Conservation (phyloP, 495 filamentous ascomycete genomes). For the Lophiotrema nucula region DNA sequence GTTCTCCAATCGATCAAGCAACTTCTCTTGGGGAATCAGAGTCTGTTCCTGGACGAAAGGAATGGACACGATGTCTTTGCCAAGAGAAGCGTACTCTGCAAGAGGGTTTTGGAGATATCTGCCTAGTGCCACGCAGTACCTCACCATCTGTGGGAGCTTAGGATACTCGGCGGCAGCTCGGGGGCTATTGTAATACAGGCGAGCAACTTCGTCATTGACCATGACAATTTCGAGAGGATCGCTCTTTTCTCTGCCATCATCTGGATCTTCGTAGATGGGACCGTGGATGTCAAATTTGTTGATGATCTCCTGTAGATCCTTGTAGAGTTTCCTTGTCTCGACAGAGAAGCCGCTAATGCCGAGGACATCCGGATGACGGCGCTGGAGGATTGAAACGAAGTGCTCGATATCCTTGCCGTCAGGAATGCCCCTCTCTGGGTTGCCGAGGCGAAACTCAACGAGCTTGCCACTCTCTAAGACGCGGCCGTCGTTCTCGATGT, state of each 20-base stretch:
- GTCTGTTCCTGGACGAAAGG: conserved; percentile 87
- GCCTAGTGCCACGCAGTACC: conserved; percentile 85
- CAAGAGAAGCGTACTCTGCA: conserved; percentile 90
- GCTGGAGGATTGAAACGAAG: conserved; percentile 71
- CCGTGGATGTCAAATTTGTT: conserved; percentile 69
- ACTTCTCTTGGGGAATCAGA: conserved; percentile 79
- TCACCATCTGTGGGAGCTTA: conserved; percentile 66
- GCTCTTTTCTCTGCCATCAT: conserved; percentile 59
- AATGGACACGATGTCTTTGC: conserved; percentile 81
- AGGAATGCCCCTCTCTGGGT: conserved; percentile 61
- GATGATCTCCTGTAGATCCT: conserved; percentile 72
- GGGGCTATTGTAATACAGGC: conserved; percentile 86
- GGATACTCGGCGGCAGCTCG: conserved; percentile 82
- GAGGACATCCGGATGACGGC: conserved; percentile 83
- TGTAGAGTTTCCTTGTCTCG: conserved; percentile 79
- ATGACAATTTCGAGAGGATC: conserved; percentile 82
- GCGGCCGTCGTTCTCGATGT: conserved; percentile 87
- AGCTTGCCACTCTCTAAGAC: conserved; percentile 87
- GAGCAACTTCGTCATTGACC: conserved; percentile 93
- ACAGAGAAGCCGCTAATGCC: conserved; percentile 87
- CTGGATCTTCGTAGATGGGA: conserved; percentile 70
- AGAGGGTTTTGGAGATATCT: conserved; percentile 91
- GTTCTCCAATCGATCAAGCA: conserved; percentile 81
- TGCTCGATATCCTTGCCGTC: conserved; percentile 61
- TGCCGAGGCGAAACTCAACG: conserved; percentile 67